A percentile compares a stretch with the other conserved stretches of the same genome.
These are phyloP conservation scores for Stagonosporopsis tanaceti DNA, from an alignment of 2,329 filamentous ascomycete species.

Conservation along the genomic window DNA sequence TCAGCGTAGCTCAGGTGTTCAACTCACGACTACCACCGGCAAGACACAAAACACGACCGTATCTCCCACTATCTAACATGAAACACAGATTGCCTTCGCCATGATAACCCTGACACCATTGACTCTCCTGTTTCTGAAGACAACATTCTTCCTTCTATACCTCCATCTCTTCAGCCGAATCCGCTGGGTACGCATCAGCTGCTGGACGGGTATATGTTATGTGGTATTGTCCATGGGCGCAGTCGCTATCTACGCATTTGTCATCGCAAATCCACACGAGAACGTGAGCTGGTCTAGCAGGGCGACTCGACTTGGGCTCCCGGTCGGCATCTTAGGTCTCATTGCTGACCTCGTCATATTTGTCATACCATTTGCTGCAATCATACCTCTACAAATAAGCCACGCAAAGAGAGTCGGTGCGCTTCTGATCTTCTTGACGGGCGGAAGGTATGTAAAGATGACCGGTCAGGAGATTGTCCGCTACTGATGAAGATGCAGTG, in stretches of 20 bases:
- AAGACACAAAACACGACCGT: neutral
- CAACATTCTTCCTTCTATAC: constrained; percentile 16
- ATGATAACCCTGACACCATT: neutral
- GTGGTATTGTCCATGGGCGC: constrained; percentile 3
- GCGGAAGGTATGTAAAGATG: constrained; percentile 11
- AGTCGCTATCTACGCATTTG: constrained; percentile 2
- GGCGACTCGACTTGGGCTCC: neutral
- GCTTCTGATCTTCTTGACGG: constrained; percentile 17
- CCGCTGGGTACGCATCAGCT: constrained; percentile 8
- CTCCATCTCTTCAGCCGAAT: constrained; percentile 13
- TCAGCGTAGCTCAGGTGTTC: neutral
- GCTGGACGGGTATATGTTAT: constrained; percentile 6
- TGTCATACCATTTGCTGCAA: constrained; percentile 6
- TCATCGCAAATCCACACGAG: constrained; percentile 2
- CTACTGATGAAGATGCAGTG: constrained; percentile 5
- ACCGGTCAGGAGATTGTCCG: neutral
- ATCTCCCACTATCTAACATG: neutral
- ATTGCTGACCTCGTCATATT: constrained; percentile 9
- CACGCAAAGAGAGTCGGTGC: constrained; percentile 12
- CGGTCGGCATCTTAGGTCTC: neutral
- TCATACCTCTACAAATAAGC: constrained; percentile 10
- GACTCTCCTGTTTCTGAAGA: constrained; percentile 10
- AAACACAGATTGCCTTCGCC: neutral
- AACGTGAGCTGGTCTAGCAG: neutral
- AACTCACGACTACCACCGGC: neutral